These are phyloP conservation scores for Garcia nutans DNA, from an alignment of 345 rosid genomes.

Conservation along the genomic window DNA sequence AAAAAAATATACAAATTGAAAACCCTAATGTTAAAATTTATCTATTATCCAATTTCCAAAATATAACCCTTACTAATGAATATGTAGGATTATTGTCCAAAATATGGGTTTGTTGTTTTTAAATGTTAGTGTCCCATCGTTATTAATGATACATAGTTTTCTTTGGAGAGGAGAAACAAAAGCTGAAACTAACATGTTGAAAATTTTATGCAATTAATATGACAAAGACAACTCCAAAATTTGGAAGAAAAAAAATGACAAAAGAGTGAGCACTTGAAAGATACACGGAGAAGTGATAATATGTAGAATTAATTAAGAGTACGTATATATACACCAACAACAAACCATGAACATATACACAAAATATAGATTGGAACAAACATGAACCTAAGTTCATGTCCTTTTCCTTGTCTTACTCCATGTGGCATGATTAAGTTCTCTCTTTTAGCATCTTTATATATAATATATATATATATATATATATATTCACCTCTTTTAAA, in stretches of 20 bases:
- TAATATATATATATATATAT: too few relatives aligned
- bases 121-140: not conserved
- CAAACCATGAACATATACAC: not conserved
- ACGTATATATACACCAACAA: not conserved
- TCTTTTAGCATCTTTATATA: too few relatives aligned
- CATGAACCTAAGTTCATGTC: too few relatives aligned
- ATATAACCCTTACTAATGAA: not conserved
- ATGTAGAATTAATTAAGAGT: not conserved
- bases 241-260: not conserved
- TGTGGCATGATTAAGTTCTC: not conserved
- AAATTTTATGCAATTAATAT: not conserved
- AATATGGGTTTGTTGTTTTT: not conserved
- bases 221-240: not conserved
- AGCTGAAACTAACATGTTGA: not conserved
- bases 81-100: not conserved
- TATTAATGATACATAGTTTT: not conserved
- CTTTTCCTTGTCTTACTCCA: too few relatives aligned
- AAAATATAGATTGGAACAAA: not conserved
- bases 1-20: too few relatives aligned
- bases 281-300: not conserved
- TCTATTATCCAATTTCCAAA: not conserved
- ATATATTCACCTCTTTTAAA: too few relatives aligned
- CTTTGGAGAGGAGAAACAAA: not conserved
- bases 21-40: too few relatives aligned
- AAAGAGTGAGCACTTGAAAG: not conserved